phyloP scores from a whole-genome alignment of 202 grass and related monocot species.

The Schoenoplectus tabernaemontani region DNA sequence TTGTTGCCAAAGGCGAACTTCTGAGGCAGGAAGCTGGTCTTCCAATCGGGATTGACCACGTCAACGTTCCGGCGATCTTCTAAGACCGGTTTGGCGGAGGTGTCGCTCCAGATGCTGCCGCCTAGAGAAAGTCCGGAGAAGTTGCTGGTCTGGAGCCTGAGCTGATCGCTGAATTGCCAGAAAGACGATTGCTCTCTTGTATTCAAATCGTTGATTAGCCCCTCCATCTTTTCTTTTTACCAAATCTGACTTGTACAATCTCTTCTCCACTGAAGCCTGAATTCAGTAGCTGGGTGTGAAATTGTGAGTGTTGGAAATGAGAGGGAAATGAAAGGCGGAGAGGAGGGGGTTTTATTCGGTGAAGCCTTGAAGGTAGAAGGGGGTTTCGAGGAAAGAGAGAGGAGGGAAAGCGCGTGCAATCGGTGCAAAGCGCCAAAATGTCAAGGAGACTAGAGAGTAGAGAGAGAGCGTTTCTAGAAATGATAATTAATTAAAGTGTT shows the following conservation, averaged over 20 bases:
- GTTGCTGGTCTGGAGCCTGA: slow-evolving; percentile 60
- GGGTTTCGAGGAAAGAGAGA: slow-evolving; percentile 14
- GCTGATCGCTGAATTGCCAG: slow-evolving; percentile 97
- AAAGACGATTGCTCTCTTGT: slow-evolving; percentile 47
- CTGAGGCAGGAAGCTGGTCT: slow-evolving; percentile 32
- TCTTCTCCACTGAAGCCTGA: neutral
- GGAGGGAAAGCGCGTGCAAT: slow-evolving; percentile 1
- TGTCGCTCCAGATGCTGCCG: slow-evolving; percentile 72
- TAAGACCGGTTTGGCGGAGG: neutral
- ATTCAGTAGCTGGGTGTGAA: neutral
- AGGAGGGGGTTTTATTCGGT: slow-evolving; percentile 21
- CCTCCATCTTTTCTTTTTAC: neutral
- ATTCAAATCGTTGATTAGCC: slow-evolving; percentile 46
- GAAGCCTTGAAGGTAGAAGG: neutral
- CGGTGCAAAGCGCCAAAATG: neutral
- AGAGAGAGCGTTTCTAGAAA: slow-evolving; percentile 18
- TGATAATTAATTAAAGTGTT: no score
- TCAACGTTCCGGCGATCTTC: slow-evolving; percentile 44
- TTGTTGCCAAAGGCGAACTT: slow-evolving; percentile 77
- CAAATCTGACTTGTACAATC: no score
- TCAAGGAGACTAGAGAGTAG: neutral
- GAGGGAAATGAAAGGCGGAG: neutral
- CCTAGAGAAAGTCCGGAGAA: slow-evolving; percentile 75
- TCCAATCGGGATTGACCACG: slow-evolving; percentile 4
- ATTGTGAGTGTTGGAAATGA: neutral